A percentile compares a stretch with the other conserved stretches of the same genome.
These are phyloP conservation scores for Podila epicladia DNA, from an alignment of 192 early-diverging fungal species.

Conservation along the genomic window DNA sequence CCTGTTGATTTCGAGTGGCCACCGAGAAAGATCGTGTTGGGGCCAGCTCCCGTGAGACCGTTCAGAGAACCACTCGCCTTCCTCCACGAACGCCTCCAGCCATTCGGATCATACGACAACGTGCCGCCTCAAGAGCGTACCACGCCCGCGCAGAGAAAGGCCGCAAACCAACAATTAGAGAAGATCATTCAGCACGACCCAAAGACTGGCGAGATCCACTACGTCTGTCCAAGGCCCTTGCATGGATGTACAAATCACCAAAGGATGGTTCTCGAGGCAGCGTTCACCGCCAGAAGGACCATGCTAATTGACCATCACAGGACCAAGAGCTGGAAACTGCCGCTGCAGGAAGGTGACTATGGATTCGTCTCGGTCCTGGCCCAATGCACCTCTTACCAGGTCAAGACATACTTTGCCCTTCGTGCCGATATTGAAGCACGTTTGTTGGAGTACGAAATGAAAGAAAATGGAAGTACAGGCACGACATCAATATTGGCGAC, in stretches of 20 bases:
- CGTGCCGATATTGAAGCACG: not conserved
- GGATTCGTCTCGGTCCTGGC: constrained; percentile 11
- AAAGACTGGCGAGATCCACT: not conserved
- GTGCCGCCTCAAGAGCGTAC: no score
- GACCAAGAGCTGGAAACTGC: not conserved
- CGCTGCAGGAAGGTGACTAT: constrained; percentile 3
- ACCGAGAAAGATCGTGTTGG: no score
- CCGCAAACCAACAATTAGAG: no score
- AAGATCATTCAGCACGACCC: not conserved
- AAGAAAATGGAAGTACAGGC: not conserved
- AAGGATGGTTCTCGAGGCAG: not conserved
- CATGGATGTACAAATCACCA: not conserved
- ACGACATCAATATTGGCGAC: not conserved
- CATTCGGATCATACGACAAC: no score
- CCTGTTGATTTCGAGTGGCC: no score
- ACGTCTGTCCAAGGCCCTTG: not conserved
- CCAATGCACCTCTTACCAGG: not conserved
- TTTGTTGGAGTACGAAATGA: no score
- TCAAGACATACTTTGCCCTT: not conserved
- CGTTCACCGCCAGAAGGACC: not conserved
- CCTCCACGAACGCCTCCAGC: no score
- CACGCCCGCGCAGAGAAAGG: no score
- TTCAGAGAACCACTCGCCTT: no score
- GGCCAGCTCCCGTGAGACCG: no score
- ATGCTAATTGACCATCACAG: not conserved